These are phyloP conservation scores for Cyberlindnera subsufficiens DNA, from an alignment of 805 yeast species.

Conservation along the genomic window DNA sequence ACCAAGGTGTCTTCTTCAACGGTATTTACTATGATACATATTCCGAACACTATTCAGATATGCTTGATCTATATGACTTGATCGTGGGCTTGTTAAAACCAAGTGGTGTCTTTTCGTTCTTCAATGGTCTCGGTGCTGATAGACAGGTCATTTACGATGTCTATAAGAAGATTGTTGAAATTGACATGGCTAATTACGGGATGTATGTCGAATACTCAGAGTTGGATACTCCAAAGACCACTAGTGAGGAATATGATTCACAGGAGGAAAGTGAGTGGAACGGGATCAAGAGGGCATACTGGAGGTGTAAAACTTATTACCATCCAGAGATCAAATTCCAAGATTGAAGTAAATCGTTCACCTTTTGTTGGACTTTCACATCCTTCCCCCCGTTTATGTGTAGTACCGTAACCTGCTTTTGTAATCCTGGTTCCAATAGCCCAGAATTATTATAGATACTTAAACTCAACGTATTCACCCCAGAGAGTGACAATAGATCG, in stretches of 20 bases:
- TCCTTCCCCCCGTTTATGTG: too few relatives aligned
- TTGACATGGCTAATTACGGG: slow-evolving; percentile 79
- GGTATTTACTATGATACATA: slow-evolving; percentile 94
- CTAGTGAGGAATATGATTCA: slow-evolving; percentile 28
- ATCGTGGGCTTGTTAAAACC: slow-evolving; percentile 80
- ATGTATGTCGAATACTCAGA: slow-evolving; percentile 52
- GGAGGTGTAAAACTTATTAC: slow-evolving; percentile 63
- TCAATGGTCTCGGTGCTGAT: slow-evolving; percentile 87
- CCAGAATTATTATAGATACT: not conserved
- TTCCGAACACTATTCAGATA: slow-evolving; percentile 85
- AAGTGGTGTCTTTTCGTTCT: slow-evolving; percentile 81
- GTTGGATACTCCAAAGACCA: slow-evolving; percentile 39
- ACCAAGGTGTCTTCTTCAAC: slow-evolving; percentile 67
- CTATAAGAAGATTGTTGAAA: slow-evolving; percentile 72
- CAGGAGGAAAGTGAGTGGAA: slow-evolving; percentile 49
- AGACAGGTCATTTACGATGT: slow-evolving; percentile 74
- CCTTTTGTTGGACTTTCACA: not conserved
- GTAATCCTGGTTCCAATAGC: not conserved
- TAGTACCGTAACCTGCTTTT: not conserved
- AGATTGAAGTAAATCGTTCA: not conserved
- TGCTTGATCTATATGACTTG: slow-evolving; percentile 77
- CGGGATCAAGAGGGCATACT: slow-evolving; percentile 55
- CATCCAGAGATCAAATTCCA: slow-evolving; percentile 55
- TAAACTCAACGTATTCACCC: not conserved
- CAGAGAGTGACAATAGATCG: not conserved